Percentiles rank a stretch among this genome's conserved stretches.
These are phyloP conservation scores for Acorus calamus DNA, from an alignment of 106 monocot genomes.

Conservation along the genomic window DNA sequence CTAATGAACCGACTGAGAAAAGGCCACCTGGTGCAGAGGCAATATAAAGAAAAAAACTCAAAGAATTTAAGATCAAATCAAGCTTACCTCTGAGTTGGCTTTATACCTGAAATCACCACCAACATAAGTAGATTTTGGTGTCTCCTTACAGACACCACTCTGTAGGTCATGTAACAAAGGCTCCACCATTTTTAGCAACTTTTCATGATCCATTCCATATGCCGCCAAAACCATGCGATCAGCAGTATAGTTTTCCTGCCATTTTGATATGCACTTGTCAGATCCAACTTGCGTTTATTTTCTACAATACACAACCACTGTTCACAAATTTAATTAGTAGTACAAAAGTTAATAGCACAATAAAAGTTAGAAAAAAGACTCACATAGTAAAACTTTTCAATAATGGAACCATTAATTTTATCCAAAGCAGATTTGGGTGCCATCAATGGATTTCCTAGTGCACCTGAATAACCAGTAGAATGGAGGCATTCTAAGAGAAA, in stretches of 20 bases:
- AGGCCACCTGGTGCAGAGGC: not conserved
- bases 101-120: constrained; percentile 64
- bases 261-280: constrained; percentile 1
- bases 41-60: not conserved
- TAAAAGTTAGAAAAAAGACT: constrained; percentile 6
- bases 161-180: constrained; percentile 58
- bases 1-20: too few relatives aligned
- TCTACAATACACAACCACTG: not conserved
- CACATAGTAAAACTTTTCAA: constrained; percentile 65
- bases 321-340: too few relatives aligned
- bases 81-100: constrained; percentile 46
- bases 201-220: constrained; percentile 70
- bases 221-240: constrained; percentile 67
- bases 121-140: constrained; percentile 51
- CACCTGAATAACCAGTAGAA: constrained; percentile 51
- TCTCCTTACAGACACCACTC: constrained; percentile 17
- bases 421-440: constrained; percentile 39
- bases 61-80: not conserved
- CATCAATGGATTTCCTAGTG: constrained; percentile 53
- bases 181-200: constrained; percentile 49
- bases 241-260: constrained; percentile 78
- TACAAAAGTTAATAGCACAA: too few relatives aligned
- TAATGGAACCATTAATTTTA: constrained; percentile 36
- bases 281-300: not conserved
- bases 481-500: constrained; percentile 65